A percentile compares a stretch with the other conserved stretches of the same genome.
phyloP scores from a whole-genome alignment of 495 filamentous ascomycete species.

The Amorphotheca resinae region DNA sequence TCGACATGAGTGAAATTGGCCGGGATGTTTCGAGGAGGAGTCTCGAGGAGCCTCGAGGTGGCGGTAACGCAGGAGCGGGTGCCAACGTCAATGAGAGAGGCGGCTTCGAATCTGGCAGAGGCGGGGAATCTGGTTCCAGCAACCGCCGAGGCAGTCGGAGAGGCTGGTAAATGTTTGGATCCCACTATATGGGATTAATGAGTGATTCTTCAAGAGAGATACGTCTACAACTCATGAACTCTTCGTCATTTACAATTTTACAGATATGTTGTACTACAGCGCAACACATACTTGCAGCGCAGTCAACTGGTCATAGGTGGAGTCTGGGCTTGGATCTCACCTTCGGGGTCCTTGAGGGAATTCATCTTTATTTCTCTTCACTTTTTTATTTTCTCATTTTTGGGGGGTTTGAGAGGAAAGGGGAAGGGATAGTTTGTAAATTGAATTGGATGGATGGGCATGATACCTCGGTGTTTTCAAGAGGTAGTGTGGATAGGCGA shows the following conservation, averaged over 20 bases:
- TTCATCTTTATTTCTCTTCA: background rate
- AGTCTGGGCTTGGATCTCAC: slow-evolving; percentile 1
- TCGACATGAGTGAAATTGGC: slow-evolving; percentile 79
- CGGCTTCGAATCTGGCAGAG: slow-evolving; percentile 31
- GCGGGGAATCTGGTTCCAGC: slow-evolving; percentile 31
- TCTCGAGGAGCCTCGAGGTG: slow-evolving; percentile 52
- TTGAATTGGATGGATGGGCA: slow-evolving; percentile 16
- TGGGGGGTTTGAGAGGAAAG: background rate
- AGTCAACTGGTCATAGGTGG: background rate
- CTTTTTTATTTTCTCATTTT: background rate
- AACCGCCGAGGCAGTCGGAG: slow-evolving; percentile 15
- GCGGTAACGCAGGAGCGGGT: slow-evolving; percentile 27
- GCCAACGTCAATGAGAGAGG: slow-evolving; percentile 16
- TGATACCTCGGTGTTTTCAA: slow-evolving; percentile 16
- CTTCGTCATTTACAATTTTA: slow-evolving; percentile 12
- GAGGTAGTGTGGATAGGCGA: slow-evolving; percentile 11
- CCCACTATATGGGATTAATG: background rate
- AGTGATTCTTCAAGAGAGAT: too few species aligned
- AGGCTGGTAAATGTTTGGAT: slow-evolving; percentile 15
- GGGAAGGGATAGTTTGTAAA: slow-evolving; percentile 5
- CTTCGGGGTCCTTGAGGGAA: background rate
- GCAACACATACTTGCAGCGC: slow-evolving; percentile 4
- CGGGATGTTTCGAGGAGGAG: slow-evolving; percentile 50
- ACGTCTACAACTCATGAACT: slow-evolving; percentile 16
- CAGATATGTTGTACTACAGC: slow-evolving; percentile 3